Evolutionary conservation across 805 yeast species (phyloP).

Genomic region (Metschnikowia kunwiensis): DNA sequence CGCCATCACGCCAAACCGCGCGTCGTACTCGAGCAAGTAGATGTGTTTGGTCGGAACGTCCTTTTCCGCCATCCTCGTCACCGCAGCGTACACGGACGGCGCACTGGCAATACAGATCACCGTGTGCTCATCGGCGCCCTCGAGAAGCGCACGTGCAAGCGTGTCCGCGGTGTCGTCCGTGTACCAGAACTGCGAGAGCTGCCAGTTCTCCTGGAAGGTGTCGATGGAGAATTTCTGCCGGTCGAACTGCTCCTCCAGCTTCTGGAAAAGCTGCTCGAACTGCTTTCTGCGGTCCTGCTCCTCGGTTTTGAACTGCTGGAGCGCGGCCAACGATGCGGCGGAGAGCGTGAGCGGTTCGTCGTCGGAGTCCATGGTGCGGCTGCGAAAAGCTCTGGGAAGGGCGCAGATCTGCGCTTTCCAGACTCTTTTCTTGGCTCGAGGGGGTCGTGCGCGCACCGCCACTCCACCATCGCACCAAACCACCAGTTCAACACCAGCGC

Average conservation of each 20-base stretch:
- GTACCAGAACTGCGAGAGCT: slow-evolving; percentile 90
- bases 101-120: slow-evolving; percentile 79
- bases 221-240: slow-evolving; percentile 55
- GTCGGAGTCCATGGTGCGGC: slow-evolving; percentile 33
- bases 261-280: slow-evolving; percentile 51
- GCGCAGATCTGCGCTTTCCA: too few relatives aligned
- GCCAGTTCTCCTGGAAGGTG: slow-evolving; percentile 89
- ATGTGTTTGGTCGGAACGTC: slow-evolving; percentile 65
- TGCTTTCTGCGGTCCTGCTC: slow-evolving; percentile 54
- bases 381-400: not conserved
- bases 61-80: slow-evolving; percentile 49
- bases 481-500: too few relatives aligned
- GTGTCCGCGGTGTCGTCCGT: slow-evolving; percentile 66
- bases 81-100: slow-evolving; percentile 88
- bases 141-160: slow-evolving; percentile 67
- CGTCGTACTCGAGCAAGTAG: slow-evolving; percentile 75
- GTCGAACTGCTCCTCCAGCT: slow-evolving; percentile 58
- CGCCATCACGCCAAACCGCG: slow-evolving; percentile 69
- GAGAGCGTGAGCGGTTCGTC: slow-evolving; percentile 47
- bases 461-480: slow-evolving; percentile 1
- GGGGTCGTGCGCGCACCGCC: slow-evolving; percentile 14
- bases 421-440: too few relatives aligned
- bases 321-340: slow-evolving; percentile 50
- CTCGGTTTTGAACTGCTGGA: slow-evolving; percentile 64
- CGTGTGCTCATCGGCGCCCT: slow-evolving; percentile 71